phyloP scores from a whole-genome alignment of 73 alveolate genomes.

The Tetrahymena malaccensis region DNA sequence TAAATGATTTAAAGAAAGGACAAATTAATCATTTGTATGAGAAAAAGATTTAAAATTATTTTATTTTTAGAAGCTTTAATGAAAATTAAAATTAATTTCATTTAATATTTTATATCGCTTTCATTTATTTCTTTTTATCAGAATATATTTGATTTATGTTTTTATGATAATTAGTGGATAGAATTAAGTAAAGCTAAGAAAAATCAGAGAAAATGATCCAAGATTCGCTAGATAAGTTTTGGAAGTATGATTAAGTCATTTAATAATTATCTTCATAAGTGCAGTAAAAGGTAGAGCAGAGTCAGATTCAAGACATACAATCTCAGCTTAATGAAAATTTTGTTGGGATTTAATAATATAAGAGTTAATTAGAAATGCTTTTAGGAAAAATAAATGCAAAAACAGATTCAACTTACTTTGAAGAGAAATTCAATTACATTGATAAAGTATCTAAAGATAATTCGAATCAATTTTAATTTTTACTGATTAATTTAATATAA shows the following conservation, averaged over 20 bases:
- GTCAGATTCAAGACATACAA: neutral
- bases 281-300: neutral
- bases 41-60: too few relatives aligned
- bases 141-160: neutral
- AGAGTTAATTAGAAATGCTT: neutral
- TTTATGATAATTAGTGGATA: neutral
- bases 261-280: neutral
- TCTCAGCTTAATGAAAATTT: neutral
- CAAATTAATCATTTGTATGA: too few relatives aligned
- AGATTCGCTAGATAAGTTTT: neutral
- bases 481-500: too few relatives aligned
- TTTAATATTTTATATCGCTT: neutral
- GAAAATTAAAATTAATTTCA: too few relatives aligned
- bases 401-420: neutral
- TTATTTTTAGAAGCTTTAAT: too few relatives aligned
- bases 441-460: neutral
- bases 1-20: too few relatives aligned
- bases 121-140: neutral
- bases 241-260: neutral
- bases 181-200: neutral
- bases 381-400: neutral
- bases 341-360: neutral
- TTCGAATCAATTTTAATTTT: too few relatives aligned
- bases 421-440: neutral
- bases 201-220: neutral